Base-by-base conservation (phyloP, 2,329 filamentous ascomycete species). In the Cryphonectria carpinicola region DNA sequence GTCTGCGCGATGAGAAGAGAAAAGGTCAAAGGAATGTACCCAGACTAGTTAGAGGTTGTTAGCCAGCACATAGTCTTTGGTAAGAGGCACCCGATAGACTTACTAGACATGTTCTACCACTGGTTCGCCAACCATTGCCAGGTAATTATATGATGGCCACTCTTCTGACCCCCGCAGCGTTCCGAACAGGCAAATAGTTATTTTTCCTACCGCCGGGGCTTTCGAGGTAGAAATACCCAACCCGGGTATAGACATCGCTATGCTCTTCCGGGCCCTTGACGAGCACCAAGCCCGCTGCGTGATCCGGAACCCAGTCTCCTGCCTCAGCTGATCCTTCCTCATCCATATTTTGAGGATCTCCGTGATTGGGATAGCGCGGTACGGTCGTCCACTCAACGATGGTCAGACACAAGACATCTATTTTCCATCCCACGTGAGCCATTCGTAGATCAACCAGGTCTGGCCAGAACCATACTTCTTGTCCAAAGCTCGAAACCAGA, bases 381-480 rank as follows among this genome's bases (percentile, higher is more conserved):
- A n/a, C n/a, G n/a, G n/a, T 13, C 54, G 3, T 58, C 58, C 58
- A 61, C 58, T 61, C 58, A 25, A 61, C 39, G 11, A 61, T 61
- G 6, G 58, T 61, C 10, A 61, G 7, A 61, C 58, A 61, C 58
- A 61, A n/a, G 11, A 61, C 22, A 37, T 61, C 22, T 6, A 39
- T 61, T n/a, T 19, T 61, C 58, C 58, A 61, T 25, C 58, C 58
- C 32, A n/a, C 28, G 11, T 2, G 32, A n/a, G 58, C 58, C 3
- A n/a, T 6, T 19, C 58, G 32, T 8, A 61, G 35, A 17, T 39
- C 35, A 22, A 11, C 10, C 1, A 61, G 35, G 22, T 39, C 58
- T 5, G 58, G 58, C 35, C 19, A 39, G 19, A 61, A 61, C 58
- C 58, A 58, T 58, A 17, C 14, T 7, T 6, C 28, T 1, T 28